Base-by-base conservation (phyloP, 164 flowering plant genomes). In the Amborella trichopoda region DNA sequence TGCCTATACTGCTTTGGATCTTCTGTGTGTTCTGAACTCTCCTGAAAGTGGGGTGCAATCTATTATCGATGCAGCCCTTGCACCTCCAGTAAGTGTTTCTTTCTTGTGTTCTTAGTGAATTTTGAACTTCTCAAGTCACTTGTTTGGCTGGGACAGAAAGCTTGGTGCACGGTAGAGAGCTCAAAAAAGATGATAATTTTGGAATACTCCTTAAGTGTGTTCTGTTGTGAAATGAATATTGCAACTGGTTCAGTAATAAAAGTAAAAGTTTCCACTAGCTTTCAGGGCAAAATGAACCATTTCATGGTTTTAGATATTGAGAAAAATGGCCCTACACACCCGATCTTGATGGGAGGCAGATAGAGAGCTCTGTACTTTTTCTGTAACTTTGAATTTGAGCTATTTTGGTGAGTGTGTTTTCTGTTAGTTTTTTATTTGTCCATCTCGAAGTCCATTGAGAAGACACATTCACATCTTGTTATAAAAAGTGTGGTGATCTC, bases 1-100 rank as follows among this genome's bases (percentile, higher is more conserved):
- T 48, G 87, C 96, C 34, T 68, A 68, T 49, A 30, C 28, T 0
- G 69, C 51, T 37, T 55, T 90, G 55, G 76, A 59, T 48, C 39
- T 66, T 61, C 46, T 81, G 42, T 75, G 89, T 19, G 75, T 86
- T 25, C 62, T 83, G 58, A 78, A 83, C 39, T 65, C 76, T 34
- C 81, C 94, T 58, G 76, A 77, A 44, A 46, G 49, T 20, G 98
- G 84, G 3, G 63, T 73, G 23, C 32, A 48, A 28, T 73, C 94
- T 18, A 69, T 79, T 51, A 52, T 90, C 39, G 97, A 90, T 73
- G 95, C 95, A 10, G 78, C 94, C 40, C 82, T 90, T 59, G 80
- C 94, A 28, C 86, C 94, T 49, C 70, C 79, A 12, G 97, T 90
- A 61, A 69, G 84, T 63, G 52, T 49, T 21, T 39, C 24, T 30